Percentiles rank a stretch among this genome's conserved stretches.
phyloP scores from a whole-genome alignment of 805 yeast species.

The Metschnikowia aberdeeniae region DNA sequence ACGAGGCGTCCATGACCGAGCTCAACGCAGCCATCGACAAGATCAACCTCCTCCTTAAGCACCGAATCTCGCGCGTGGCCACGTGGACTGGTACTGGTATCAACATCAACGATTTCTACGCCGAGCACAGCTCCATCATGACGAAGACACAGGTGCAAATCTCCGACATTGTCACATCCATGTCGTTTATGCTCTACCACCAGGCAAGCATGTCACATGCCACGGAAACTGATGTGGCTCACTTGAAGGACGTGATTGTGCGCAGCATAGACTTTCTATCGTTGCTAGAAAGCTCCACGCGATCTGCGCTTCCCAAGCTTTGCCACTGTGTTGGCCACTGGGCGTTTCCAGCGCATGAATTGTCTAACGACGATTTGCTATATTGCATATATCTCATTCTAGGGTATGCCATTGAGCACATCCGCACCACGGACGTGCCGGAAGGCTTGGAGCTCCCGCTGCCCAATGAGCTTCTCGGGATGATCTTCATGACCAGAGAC shows the following conservation, averaged over 20 bases:
- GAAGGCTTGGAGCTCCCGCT: conserved; percentile 14
- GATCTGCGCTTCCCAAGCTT: conserved; percentile 23
- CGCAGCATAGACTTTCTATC: conserved; percentile 28
- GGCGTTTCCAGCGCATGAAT: conserved; percentile 68
- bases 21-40: conserved; percentile 20
- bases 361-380: conserved; percentile 61
- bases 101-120: conserved; percentile 19
- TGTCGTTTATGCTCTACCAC: conserved; percentile 28
- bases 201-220: conserved; percentile 23
- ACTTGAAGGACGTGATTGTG: conserved; percentile 24
- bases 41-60: conserved; percentile 23
- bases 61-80: conserved; percentile 37
- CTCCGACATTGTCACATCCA: conserved; percentile 30
- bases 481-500: conserved; percentile 67
- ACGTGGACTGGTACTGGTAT: conserved; percentile 39
- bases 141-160: conserved; percentile 12
- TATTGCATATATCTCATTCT: conserved; percentile 57
- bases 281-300: conserved; percentile 24
- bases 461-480: conserved; percentile 47
- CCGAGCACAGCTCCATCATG: neutral
- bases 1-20: conserved; percentile 10
- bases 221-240: conserved; percentile 21
- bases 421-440: conserved; percentile 9
- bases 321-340: conserved; percentile 51
- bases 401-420: conserved; percentile 36